Evolutionary conservation across 164 flowering plant genomes (phyloP).

Genomic region (Umbellularia californica): DNA sequence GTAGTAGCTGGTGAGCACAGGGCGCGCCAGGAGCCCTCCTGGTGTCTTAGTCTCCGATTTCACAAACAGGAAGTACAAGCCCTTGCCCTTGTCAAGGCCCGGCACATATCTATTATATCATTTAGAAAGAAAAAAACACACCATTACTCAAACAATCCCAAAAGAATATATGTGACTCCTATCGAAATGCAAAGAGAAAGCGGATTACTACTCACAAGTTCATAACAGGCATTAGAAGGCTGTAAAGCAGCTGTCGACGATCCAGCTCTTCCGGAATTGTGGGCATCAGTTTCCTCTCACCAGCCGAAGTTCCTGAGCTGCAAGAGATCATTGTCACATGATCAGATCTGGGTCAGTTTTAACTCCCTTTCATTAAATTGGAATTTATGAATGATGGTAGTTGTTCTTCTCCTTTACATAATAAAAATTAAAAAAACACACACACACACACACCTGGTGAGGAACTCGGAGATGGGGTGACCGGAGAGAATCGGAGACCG

Average conservation of each 20-base stretch:
- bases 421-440: no score
- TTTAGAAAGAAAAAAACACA: neutral
- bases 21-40: slow-evolving; percentile 69
- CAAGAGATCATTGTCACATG: neutral
- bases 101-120: slow-evolving; percentile 49
- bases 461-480: slow-evolving; percentile 72
- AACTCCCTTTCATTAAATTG: no score
- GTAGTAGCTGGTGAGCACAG: slow-evolving; percentile 80
- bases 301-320: slow-evolving; percentile 90
- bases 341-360: neutral
- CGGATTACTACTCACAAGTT: slow-evolving; percentile 45
- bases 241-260: slow-evolving; percentile 56
- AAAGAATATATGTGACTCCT: neutral
- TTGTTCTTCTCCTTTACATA: no score
- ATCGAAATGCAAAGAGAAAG: neutral
- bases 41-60: slow-evolving; percentile 66
- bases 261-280: slow-evolving; percentile 63
- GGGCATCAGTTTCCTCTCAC: slow-evolving; percentile 81
- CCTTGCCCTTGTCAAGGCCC: slow-evolving; percentile 72
- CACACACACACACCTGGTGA: slow-evolving; percentile 50
- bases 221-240: slow-evolving; percentile 85
- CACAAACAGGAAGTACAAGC: slow-evolving; percentile 54
- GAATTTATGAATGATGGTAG: no score
- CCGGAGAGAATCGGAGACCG: slow-evolving; percentile 52
- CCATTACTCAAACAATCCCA: neutral